These are phyloP conservation scores for Leishmania amazonensis DNA, from an alignment of 208 protist species.

Conservation along the genomic window DNA sequence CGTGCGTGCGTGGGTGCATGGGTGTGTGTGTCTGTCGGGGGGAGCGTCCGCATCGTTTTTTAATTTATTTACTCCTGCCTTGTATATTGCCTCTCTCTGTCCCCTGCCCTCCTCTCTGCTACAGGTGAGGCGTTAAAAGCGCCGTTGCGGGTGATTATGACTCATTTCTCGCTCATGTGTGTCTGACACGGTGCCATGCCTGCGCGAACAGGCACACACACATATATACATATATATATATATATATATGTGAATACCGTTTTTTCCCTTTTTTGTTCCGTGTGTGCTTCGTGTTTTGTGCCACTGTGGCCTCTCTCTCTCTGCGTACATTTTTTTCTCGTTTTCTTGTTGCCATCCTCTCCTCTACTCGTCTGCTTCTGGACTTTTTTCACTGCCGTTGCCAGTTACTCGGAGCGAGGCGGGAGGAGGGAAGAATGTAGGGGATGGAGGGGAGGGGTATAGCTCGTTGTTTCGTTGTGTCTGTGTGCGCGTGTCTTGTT, in stretches of 20 bases:
- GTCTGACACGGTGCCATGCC: not conserved
- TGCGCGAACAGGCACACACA: not conserved
- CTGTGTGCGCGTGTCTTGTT: not conserved
- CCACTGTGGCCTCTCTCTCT: too few species aligned
- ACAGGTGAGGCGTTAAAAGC: not conserved
- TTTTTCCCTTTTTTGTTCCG: not conserved
- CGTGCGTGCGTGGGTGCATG: not conserved
- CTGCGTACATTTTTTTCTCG: not conserved
- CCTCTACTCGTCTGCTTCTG: not conserved
- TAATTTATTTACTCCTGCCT: not conserved
- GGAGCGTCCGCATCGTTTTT: not conserved
- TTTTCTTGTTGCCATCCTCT: not conserved
- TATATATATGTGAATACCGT: not conserved
- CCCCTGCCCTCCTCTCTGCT: not conserved
- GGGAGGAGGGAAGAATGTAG: not conserved
- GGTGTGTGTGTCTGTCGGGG: not conserved
- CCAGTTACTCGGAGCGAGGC: not conserved
- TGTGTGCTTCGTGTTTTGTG: not conserved
- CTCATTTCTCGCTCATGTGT: not conserved
- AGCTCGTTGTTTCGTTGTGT: not conserved
- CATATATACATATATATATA: not conserved
- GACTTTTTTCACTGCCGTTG: not conserved
- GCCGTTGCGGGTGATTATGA: not conserved
- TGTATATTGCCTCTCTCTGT: not conserved
- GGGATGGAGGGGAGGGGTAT: not conserved